These are phyloP conservation scores for Daldinia sp. DNA, from an alignment of 2,329 filamentous ascomycete genomes.

Conservation along the genomic window DNA sequence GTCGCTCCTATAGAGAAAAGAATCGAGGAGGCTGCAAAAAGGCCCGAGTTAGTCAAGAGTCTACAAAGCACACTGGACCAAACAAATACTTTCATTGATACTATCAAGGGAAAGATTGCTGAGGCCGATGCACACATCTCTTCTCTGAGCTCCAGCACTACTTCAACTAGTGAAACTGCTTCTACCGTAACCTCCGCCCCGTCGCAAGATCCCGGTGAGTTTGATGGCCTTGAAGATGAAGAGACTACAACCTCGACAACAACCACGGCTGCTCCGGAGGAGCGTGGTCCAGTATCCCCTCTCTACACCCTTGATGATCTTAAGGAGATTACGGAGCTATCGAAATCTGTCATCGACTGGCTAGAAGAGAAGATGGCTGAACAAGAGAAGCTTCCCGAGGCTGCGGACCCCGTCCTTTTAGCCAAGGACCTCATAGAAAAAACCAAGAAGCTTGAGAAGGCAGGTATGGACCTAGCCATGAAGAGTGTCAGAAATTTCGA, in stretches of 20 bases:
- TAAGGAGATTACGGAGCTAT: constrained; percentile 66
- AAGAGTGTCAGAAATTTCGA: constrained; percentile 69
- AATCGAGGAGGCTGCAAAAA: constrained; percentile 73
- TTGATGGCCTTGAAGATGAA: constrained; percentile 83
- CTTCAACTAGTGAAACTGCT: constrained; percentile 51
- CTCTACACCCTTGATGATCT: constrained; percentile 80
- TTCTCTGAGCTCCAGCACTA: constrained; percentile 59
- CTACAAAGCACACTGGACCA: constrained; percentile 76
- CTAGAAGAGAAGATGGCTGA: constrained; percentile 73
- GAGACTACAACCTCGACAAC: constrained; percentile 49
- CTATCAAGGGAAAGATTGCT: constrained; percentile 73
- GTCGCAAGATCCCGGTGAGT: constrained; percentile 58
- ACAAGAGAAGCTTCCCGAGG: constrained; percentile 74
- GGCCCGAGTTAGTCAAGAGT: constrained; percentile 73
- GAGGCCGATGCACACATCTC: constrained; percentile 71
- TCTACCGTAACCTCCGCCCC: constrained; percentile 58
- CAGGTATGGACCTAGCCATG: constrained; percentile 73
- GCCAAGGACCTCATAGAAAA: constrained; percentile 75
- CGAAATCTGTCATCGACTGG: constrained; percentile 74
- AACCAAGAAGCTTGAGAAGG: constrained; percentile 75
- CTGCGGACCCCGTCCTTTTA: constrained; percentile 78
- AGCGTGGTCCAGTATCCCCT: constrained; percentile 65
- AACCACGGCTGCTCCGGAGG: constrained; percentile 56
- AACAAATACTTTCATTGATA: constrained; percentile 73
- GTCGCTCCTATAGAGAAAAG: constrained; percentile 80